A percentile compares a stretch with the other conserved stretches of the same genome.
phyloP scores from a whole-genome alignment of 2,329 filamentous ascomycete species.

The Lecanicillium sp. region DNA sequence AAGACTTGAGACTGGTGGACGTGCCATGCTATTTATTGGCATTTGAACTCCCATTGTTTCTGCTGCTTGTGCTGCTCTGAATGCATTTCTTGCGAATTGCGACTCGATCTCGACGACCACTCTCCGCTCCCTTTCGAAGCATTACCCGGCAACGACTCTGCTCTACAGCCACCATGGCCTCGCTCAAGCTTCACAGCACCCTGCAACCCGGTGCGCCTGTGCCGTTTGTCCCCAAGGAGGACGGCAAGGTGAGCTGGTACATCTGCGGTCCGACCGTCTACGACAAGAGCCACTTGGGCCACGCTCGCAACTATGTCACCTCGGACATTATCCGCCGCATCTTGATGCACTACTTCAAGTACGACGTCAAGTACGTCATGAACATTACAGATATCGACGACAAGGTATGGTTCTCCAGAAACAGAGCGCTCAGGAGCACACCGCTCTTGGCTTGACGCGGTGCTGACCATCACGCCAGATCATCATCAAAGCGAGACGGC shows the following conservation, averaged over 20 bases:
- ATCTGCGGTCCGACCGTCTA: conserved; percentile 84
- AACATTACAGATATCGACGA: conserved; percentile 85
- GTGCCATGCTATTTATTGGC: neutral
- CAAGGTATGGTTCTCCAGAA: conserved; percentile 40
- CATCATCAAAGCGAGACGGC: conserved; percentile 60
- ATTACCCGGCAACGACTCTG: conserved; percentile 23
- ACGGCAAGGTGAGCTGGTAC: conserved; percentile 73
- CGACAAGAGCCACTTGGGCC: conserved; percentile 73
- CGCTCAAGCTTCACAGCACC: conserved; percentile 73
- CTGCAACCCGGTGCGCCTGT: conserved; percentile 64
- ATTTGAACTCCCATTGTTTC: neutral
- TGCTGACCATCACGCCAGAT: conserved; percentile 30
- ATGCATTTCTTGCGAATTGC: conserved; percentile 24
- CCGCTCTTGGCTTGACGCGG: neutral
- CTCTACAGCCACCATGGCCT: conserved; percentile 36
- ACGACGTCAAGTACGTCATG: conserved; percentile 81
- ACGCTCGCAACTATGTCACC: conserved; percentile 84
- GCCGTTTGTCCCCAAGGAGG: conserved; percentile 65
- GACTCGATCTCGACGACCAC: conserved; percentile 17
- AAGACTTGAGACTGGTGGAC: no score
- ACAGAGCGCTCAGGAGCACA: no score
- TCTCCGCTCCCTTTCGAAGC: conserved; percentile 19
- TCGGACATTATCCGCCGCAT: conserved; percentile 84
- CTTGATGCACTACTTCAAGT: conserved; percentile 74
- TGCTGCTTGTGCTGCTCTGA: conserved; percentile 13